Evolutionary conservation across 805 yeast genomes (phyloP).

Genomic region (Ogataea ramenticola): DNA sequence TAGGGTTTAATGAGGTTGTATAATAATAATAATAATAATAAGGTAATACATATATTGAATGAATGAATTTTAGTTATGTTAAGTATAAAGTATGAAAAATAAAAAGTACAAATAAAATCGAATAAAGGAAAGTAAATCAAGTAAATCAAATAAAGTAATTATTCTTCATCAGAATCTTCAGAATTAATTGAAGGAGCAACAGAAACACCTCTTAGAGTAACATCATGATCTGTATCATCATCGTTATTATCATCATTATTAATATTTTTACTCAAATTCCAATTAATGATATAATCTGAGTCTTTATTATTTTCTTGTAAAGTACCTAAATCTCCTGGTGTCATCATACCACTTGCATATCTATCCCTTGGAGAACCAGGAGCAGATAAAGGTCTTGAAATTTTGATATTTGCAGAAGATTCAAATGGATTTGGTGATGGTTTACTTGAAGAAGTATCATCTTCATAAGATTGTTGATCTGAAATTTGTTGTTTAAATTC

Average conservation of each 20-base stretch:
- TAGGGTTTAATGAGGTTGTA: background rate
- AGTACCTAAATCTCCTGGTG: constrained; percentile 98
- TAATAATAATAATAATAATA: too few species aligned
- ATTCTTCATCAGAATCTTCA: constrained; percentile 9
- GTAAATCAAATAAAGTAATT: background rate
- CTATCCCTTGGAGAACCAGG: constrained; percentile 91
- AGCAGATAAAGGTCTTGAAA: constrained; percentile 89
- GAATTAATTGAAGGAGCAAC: constrained; percentile 29
- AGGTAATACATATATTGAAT: too few species aligned
- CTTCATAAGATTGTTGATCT: background rate
- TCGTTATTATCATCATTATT: constrained; percentile 36
- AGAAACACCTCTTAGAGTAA: constrained; percentile 28
- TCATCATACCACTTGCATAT: constrained; percentile 57
- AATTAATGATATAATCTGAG: constrained; percentile 64
- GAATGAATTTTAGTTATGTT: too few species aligned
- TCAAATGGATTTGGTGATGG: constrained; percentile 30
- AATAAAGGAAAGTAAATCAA: background rate
- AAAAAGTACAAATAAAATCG: too few species aligned
- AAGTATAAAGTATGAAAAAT: too few species aligned
- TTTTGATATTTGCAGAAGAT: constrained; percentile 44
- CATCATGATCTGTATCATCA: constrained; percentile 27
- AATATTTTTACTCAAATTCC: constrained; percentile 29
- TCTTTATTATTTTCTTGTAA: constrained; percentile 85
- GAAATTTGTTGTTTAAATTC: constrained; percentile 39
- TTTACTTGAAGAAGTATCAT: too few species aligned